Percentiles rank a stretch among this genome's conserved stretches.
Evolutionary conservation across 495 filamentous ascomycete species (phyloP).

Genomic region (Xylaria cubensis): DNA sequence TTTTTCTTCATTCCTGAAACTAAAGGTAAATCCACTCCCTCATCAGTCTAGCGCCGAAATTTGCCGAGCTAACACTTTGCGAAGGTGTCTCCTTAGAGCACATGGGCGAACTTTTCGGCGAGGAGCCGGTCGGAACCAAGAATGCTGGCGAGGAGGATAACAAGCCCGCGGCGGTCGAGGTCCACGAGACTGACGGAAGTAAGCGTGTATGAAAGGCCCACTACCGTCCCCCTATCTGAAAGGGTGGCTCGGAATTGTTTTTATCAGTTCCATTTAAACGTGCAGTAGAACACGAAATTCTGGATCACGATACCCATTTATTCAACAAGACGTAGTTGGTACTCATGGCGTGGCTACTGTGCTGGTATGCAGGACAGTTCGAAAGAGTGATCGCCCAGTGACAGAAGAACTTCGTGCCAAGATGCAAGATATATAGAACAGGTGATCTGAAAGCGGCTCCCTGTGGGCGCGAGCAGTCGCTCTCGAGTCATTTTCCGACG

Average conservation of each 20-base stretch:
- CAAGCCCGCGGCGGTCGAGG: constrained; percentile 12
- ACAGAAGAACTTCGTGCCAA: background rate
- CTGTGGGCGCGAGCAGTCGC: background rate
- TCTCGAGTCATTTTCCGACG: background rate
- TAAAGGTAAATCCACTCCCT: constrained; percentile 62
- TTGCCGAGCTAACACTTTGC: constrained; percentile 36
- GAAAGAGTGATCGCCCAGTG: constrained; percentile 4
- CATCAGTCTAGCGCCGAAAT: constrained; percentile 33
- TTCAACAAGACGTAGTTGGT: background rate
- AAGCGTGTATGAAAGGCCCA: constrained; percentile 20
- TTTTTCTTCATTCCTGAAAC: constrained; percentile 79
- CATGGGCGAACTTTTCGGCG: constrained; percentile 30
- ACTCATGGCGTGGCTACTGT: background rate
- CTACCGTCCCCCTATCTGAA: background rate
- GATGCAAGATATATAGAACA: background rate
- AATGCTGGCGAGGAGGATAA: constrained; percentile 6
- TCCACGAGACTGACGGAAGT: constrained; percentile 8
- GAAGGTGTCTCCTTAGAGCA: constrained; percentile 39
- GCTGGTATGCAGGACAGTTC: background rate
- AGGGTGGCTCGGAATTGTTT: background rate
- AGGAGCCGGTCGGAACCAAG: constrained; percentile 11
- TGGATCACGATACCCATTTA: constrained; percentile 21
- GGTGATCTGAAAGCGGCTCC: constrained; percentile 8
- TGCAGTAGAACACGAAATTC: constrained; percentile 2
- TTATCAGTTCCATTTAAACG: background rate